Percentiles rank a stretch among this genome's conserved stretches.
These are phyloP conservation scores for Cladobotryum protrusum DNA, from an alignment of 2,329 filamentous ascomycete species.

Conservation along the genomic window DNA sequence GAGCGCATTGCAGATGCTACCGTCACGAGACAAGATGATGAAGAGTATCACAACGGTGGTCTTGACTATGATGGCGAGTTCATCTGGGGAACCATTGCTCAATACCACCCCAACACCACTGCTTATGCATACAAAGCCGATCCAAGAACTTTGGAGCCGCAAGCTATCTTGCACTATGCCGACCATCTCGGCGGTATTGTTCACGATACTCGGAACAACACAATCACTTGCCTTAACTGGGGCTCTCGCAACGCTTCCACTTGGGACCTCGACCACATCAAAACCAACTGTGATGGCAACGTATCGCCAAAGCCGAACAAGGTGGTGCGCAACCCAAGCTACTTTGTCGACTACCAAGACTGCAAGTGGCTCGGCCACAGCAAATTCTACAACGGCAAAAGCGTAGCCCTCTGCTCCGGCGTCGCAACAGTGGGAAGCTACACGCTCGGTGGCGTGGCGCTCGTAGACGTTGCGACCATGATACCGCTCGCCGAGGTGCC, in stretches of 20 bases:
- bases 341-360: slow-evolving; percentile 46
- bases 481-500: slow-evolving; percentile 40
- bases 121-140: slow-evolving; percentile 35
- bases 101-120: slow-evolving; percentile 43
- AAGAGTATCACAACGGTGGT: slow-evolving; percentile 42
- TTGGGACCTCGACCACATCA: slow-evolving; percentile 23
- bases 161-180: slow-evolving; percentile 27
- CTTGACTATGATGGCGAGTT: slow-evolving; percentile 42
- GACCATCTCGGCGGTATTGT: slow-evolving; percentile 44
- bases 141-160: slow-evolving; percentile 29
- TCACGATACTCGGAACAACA: slow-evolving; percentile 30
- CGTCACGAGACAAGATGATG: slow-evolving; percentile 30
- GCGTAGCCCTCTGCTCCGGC: slow-evolving; percentile 43
- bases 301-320: slow-evolving; percentile 13
- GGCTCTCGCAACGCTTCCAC: slow-evolving; percentile 35
- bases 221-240: slow-evolving; percentile 40
- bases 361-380: slow-evolving; percentile 44
- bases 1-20: slow-evolving; percentile 38
- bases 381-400: slow-evolving; percentile 26
- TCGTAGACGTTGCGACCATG: slow-evolving; percentile 41
- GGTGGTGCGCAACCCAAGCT: slow-evolving; percentile 31
- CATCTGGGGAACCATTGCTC: slow-evolving; percentile 38
- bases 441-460: slow-evolving; percentile 38
- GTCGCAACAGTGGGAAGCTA: slow-evolving; percentile 32
- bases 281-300: slow-evolving; percentile 13